Percentiles rank a stretch among this genome's conserved stretches.
phyloP scores from a whole-genome alignment of 495 filamentous ascomycete species.

The Hypomontagnella submonticulosa region DNA sequence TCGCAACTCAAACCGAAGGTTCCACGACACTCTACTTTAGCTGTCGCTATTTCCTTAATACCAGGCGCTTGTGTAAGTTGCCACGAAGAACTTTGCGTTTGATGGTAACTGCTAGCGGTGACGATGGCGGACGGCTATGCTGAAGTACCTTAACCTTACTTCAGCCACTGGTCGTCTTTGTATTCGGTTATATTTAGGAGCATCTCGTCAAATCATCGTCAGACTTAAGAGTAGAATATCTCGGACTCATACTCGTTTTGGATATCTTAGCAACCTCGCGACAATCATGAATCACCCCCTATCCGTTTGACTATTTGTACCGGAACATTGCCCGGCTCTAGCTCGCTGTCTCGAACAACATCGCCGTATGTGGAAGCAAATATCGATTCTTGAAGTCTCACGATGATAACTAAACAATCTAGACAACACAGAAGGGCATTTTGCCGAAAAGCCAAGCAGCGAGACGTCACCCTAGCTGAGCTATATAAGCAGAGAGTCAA shows the following conservation, averaged over 20 bases:
- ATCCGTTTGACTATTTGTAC: slow-evolving; percentile 22
- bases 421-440: slow-evolving; percentile 19
- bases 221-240: slow-evolving; percentile 4
- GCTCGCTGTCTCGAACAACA: background rate
- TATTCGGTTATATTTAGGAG: background rate
- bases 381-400: background rate
- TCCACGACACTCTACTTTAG: background rate
- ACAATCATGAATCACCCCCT: slow-evolving; percentile 20
- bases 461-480: background rate
- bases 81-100: background rate
- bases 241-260: slow-evolving; percentile 9
- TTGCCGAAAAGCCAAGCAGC: slow-evolving; percentile 22
- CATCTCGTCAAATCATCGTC: slow-evolving; percentile 15
- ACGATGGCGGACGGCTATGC: background rate
- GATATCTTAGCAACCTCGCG: slow-evolving; percentile 13
- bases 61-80: background rate
- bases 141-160: background rate
- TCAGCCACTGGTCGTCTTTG: background rate
- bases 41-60: background rate
- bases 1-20: slow-evolving; percentile 4
- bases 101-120: slow-evolving; percentile 5
- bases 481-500: background rate
- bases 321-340: background rate
- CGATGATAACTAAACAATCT: slow-evolving; percentile 21
- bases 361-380: slow-evolving; percentile 12